Base-by-base conservation (phyloP, 441 rosid species). In the Daphne laureola region DNA sequence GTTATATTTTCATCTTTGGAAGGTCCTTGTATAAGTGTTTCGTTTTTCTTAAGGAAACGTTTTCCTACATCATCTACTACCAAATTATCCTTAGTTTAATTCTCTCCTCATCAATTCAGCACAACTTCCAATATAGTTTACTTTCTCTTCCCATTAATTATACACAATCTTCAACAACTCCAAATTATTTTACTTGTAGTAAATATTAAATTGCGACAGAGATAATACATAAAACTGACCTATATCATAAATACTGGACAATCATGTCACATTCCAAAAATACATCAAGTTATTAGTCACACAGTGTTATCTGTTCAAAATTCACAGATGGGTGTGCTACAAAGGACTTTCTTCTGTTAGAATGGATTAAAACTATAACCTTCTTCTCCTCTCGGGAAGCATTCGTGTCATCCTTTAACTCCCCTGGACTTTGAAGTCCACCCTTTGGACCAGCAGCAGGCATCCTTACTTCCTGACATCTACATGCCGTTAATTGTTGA, bases 401-500 rank as follows among this genome's bases (percentile, higher is more conserved):
- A 71, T 70, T 86, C 7, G 95, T 90, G 61, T 93, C 97, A 64
- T 87, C 96, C 62, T 87, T 93, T 67, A 93, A 63, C 70, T 85
- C 90, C 66, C 76, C 80, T 12, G 79, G 83, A 18, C 67, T 87
- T 73, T 90, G 90, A 27, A 80, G 75, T 14, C 69, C 77, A 18
- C 89, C 97, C 71, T 87, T 93, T 43, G 90, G 69, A 60, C 97
- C 96, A 63, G 99, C 95, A 61, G 99, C 96, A 38, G 97, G 99
- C 93, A 93, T 85, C 78, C 99, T 75, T 70, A 87, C 97, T 84
- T 93, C 99, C 97, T 90, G 75, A 47, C 65, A 76, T 70, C 51
- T 65, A 59, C 43, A 53, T 26, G 12, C 35, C 27, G 51, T 79
- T 59, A 72, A 67, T 64, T 5, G 58, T 53, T 38, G 42, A 60